Conservation (phyloP, 2,329 filamentous ascomycete genomes). For the Verticillium nonalfalfae region DNA sequence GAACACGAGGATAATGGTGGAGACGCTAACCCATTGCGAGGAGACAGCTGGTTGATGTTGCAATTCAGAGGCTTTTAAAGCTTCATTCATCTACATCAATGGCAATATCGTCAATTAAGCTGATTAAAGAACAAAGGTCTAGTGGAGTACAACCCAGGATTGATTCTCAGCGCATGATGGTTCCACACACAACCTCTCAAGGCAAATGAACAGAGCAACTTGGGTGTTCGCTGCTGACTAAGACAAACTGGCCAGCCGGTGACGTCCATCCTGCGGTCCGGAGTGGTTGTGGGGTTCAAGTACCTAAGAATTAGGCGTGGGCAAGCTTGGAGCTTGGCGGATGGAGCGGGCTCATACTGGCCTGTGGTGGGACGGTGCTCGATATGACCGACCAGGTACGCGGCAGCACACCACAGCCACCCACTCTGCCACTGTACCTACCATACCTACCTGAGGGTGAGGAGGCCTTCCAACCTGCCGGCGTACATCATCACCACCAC, state of each 20-base stretch:
- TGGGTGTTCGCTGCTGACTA: neutral
- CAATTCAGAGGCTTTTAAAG: too few relatives aligned
- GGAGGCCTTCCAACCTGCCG: neutral
- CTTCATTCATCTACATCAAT: too few relatives aligned
- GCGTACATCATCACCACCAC: neutral
- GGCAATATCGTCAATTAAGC: too few relatives aligned
- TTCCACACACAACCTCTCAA: too few relatives aligned
- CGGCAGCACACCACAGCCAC: neutral
- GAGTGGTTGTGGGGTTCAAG: neutral
- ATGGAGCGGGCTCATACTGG: neutral
- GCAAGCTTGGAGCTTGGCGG: neutral
- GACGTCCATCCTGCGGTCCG: neutral
- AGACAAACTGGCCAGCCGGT: neutral
- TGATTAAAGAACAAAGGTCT: too few relatives aligned
- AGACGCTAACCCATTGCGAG: too few relatives aligned
- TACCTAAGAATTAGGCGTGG: neutral
- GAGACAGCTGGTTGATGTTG: too few relatives aligned
- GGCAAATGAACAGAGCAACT: too few relatives aligned
- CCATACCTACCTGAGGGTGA: neutral
- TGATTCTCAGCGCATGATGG: too few relatives aligned
- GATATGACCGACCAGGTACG: neutral
- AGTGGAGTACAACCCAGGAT: too few relatives aligned
- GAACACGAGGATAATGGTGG: too few relatives aligned
- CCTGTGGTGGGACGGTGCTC: neutral
- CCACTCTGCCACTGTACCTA: neutral